These are phyloP conservation scores for Zopfochytrium polystomum DNA, from an alignment of 371 early-diverging fungal species.

Conservation along the genomic window DNA sequence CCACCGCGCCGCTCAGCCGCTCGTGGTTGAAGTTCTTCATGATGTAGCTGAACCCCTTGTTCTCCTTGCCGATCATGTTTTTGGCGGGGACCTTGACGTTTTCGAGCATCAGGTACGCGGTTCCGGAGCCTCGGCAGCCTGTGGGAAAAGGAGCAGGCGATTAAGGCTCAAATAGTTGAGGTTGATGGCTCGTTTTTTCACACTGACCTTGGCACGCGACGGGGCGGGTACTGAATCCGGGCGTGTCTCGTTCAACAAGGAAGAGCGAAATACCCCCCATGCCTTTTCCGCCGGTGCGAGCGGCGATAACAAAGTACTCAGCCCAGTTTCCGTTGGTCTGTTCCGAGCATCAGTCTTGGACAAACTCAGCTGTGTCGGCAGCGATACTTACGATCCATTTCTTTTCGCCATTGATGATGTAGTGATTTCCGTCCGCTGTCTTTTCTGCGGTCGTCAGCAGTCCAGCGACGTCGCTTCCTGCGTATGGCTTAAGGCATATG, in stretches of 20 bases:
- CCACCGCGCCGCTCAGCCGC: slow-evolving; percentile 23
- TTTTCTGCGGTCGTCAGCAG: slow-evolving; percentile 27
- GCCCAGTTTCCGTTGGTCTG: slow-evolving; percentile 27
- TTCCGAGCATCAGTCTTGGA: not conserved
- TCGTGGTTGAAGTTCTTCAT: slow-evolving; percentile 49
- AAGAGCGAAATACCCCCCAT: slow-evolving; percentile 37
- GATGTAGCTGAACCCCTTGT: slow-evolving; percentile 34
- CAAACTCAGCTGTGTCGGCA: not conserved
- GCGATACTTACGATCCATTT: slow-evolving; percentile 27
- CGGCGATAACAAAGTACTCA: slow-evolving; percentile 40
- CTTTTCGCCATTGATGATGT: slow-evolving; percentile 48
- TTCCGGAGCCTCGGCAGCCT: slow-evolving; percentile 28
- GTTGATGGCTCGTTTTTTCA: too few relatives aligned
- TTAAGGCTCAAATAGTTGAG: too few relatives aligned
- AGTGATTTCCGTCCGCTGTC: slow-evolving; percentile 42
- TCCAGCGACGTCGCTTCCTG: slow-evolving; percentile 44
- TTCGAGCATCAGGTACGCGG: slow-evolving; percentile 39
- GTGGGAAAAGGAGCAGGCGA: too few relatives aligned
- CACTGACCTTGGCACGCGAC: slow-evolving; percentile 57
- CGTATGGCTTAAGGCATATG: slow-evolving; percentile 19
- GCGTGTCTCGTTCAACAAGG: slow-evolving; percentile 19
- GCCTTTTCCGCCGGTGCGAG: slow-evolving; percentile 35
- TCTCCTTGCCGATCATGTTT: slow-evolving; percentile 39
- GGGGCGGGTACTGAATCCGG: slow-evolving; percentile 47
- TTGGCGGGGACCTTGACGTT: slow-evolving; percentile 43